Evolutionary conservation across 2,329 filamentous ascomycete species (phyloP).

Genomic region (Alternaria triticina): DNA sequence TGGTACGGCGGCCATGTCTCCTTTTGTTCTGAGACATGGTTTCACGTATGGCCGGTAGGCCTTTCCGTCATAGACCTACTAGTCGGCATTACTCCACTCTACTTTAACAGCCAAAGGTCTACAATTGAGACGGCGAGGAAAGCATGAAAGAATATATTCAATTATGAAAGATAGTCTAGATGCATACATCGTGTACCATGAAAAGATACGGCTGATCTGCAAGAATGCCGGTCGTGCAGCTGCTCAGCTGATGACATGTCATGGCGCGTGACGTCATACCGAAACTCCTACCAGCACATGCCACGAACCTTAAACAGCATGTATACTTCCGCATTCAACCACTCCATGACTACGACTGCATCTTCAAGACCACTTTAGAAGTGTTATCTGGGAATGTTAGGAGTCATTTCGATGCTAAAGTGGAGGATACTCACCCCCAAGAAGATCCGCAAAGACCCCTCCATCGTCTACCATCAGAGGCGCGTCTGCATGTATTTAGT

Average conservation of each 20-base stretch:
- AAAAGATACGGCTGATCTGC: neutral
- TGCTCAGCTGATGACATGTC: neutral
- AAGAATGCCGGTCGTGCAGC: neutral
- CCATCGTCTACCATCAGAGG: conserved; percentile 15
- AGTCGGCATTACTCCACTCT: neutral
- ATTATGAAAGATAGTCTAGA: neutral
- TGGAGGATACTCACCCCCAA: conserved; percentile 13
- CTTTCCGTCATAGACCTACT: neutral
- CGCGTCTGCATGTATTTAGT: conserved; percentile 11
- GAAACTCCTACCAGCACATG: neutral
- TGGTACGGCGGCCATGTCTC: neutral
- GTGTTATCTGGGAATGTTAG: neutral
- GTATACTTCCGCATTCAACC: neutral
- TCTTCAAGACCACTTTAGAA: conserved; percentile 6
- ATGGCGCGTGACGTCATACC: neutral
- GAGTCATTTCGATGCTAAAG: neutral
- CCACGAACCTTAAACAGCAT: neutral
- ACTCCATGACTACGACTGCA: neutral
- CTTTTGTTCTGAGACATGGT: neutral
- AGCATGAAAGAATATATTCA: neutral
- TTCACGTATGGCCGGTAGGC: neutral
- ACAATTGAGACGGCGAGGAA: neutral
- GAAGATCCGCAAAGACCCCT: conserved; percentile 17
- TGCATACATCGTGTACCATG: neutral
- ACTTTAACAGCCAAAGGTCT: neutral